These are phyloP conservation scores for Sinapis alba DNA, from an alignment of 441 rosid species.

Conservation along the genomic window DNA sequence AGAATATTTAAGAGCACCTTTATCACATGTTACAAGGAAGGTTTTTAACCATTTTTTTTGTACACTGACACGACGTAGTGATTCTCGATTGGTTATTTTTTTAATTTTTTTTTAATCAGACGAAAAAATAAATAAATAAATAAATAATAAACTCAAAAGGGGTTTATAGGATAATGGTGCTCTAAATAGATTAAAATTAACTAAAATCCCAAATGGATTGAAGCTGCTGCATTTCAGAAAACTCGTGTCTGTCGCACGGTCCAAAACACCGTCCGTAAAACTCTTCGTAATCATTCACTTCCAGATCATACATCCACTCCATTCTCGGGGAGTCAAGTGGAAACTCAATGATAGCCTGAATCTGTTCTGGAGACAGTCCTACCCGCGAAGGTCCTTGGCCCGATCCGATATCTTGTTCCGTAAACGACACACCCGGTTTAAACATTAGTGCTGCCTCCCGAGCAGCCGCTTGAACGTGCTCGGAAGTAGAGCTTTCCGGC, in stretches of 20 bases:
- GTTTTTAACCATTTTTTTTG: no score
- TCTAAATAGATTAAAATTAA: no score
- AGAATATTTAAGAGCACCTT: no score
- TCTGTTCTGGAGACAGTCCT: constrained; percentile 70
- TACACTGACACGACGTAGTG: no score
- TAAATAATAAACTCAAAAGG: no score
- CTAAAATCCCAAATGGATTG: constrained; percentile 31
- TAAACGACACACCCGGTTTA: constrained; percentile 25
- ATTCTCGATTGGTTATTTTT: no score
- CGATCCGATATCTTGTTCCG: not conserved
- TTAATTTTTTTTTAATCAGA: no score
- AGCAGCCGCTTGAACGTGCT: constrained; percentile 74
- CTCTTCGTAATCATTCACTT: constrained; percentile 35
- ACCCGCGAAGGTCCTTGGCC: constrained; percentile 45
- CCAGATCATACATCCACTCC: constrained; percentile 58
- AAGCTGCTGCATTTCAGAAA: constrained; percentile 33
- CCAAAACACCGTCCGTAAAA: constrained; percentile 29
- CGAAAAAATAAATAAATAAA: no score
- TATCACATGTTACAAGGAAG: no score
- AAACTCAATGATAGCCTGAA: constrained; percentile 78
- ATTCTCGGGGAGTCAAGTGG: constrained; percentile 80
- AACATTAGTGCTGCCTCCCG: constrained; percentile 61
- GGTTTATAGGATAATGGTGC: no score
- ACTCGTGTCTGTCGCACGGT: constrained; percentile 13
- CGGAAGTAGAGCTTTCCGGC: constrained; percentile 55